Evolutionary conservation across 306 rosid species (phyloP).

Genomic region (Dalbergia cultrata): DNA sequence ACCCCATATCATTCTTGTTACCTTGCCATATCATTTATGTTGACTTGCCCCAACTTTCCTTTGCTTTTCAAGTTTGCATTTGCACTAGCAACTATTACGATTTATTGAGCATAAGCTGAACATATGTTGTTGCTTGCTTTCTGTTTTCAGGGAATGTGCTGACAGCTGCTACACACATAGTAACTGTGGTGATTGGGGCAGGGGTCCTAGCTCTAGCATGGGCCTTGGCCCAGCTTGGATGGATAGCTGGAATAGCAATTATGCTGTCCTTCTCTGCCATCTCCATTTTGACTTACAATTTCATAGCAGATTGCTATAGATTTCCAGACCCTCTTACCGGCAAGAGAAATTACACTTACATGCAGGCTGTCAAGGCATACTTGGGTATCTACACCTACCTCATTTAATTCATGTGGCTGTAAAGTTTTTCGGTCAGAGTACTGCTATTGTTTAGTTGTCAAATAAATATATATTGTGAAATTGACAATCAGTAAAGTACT

Average conservation of each 20-base stretch:
- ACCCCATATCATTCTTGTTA: background rate
- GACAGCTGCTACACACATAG: conserved; percentile 56
- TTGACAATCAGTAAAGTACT: background rate
- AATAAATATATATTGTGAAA: background rate
- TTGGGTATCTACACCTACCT: conserved; percentile 38
- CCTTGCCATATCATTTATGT: background rate
- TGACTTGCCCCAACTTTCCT: no score
- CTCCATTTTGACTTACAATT: conserved; percentile 52
- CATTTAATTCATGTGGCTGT: background rate
- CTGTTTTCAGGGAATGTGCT: conserved; percentile 48
- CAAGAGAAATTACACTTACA: conserved; percentile 59
- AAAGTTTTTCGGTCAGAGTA: background rate
- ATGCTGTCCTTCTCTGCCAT: conserved; percentile 47
- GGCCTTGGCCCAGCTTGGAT: conserved; percentile 61
- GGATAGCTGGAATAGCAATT: conserved; percentile 51
- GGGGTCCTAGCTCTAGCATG: conserved; percentile 60
- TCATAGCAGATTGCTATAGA: conserved; percentile 62
- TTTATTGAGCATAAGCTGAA: background rate
- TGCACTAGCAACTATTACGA: background rate
- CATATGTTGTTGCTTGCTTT: background rate
- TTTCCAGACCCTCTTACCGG: conserved; percentile 56
- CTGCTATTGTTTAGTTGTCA: background rate
- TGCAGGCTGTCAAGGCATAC: conserved; percentile 56
- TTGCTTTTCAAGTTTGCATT: no score
- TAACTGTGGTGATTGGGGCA: conserved; percentile 59